Evolutionary conservation across 1,139 yeast species (phyloP).

Genomic region (Diutina catenulata): DNA sequence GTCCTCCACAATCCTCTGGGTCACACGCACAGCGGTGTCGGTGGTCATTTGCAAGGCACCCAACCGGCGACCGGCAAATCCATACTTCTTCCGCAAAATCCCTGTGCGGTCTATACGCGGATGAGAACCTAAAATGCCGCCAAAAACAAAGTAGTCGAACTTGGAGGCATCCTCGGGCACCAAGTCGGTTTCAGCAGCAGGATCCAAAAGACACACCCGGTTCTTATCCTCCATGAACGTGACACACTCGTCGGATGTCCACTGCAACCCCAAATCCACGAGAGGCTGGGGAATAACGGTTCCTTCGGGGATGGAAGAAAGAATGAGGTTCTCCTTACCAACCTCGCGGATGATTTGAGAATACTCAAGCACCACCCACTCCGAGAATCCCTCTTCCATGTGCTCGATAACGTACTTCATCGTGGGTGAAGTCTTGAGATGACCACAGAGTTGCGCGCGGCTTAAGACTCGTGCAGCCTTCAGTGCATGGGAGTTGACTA

Average conservation of each 20-base stretch:
- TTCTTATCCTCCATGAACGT: constrained; percentile 32
- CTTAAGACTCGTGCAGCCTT: neutral
- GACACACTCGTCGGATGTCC: constrained; percentile 71
- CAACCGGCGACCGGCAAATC: constrained; percentile 72
- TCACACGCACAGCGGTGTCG: constrained; percentile 90
- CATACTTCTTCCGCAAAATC: constrained; percentile 67
- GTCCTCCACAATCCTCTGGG: constrained; percentile 60
- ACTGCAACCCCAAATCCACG: constrained; percentile 54
- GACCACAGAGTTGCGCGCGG: neutral
- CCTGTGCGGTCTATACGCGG: constrained; percentile 96
- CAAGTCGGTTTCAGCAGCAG: constrained; percentile 68
- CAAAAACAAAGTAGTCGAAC: constrained; percentile 86
- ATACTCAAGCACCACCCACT: constrained; percentile 89
- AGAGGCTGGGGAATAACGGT: constrained; percentile 63
- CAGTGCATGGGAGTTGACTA: neutral
- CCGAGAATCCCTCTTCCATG: constrained; percentile 94
- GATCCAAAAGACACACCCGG: constrained; percentile 76
- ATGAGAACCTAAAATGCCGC: constrained; percentile 93
- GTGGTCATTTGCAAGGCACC: constrained; percentile 94
- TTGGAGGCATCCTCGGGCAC: constrained; percentile 51
- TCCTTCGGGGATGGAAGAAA: constrained; percentile 63
- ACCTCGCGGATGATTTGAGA: constrained; percentile 72
- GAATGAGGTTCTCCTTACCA: constrained; percentile 60
- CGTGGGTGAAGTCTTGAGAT: constrained; percentile 4
- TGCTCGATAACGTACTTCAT: constrained; percentile 94